These are phyloP conservation scores for Coelastrella sp. DNA, from an alignment of 139 green algal species.

Conservation along the genomic window DNA sequence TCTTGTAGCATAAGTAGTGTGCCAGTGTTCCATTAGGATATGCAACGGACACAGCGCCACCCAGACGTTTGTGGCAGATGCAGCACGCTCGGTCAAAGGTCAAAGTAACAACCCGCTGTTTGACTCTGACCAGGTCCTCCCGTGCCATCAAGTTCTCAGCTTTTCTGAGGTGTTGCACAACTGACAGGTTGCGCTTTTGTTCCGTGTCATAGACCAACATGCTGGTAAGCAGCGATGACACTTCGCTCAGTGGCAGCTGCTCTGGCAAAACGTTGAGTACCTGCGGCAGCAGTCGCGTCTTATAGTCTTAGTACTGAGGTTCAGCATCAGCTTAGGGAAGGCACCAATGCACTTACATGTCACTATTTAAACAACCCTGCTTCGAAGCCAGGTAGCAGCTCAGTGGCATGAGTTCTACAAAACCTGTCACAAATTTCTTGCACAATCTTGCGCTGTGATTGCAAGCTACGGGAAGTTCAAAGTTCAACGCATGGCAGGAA, in stretches of 20 bases:
- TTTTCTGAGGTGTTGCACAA: conserved; percentile 71
- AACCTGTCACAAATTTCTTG: too few relatives aligned
- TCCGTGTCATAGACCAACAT: conserved; percentile 68
- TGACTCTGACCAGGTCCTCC: conserved; percentile 64
- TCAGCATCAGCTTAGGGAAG: too few relatives aligned
- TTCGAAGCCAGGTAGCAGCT: too few relatives aligned
- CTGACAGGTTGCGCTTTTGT: conserved; percentile 64
- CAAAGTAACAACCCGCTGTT: conserved; percentile 70
- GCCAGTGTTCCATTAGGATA: conserved; percentile 76
- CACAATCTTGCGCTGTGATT: too few relatives aligned
- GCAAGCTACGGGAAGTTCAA: too few relatives aligned
- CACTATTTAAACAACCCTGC: too few relatives aligned
- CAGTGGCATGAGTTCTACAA: too few relatives aligned
- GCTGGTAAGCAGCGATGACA: conserved; percentile 78
- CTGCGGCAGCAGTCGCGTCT: neutral
- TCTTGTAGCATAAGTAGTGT: conserved; percentile 85
- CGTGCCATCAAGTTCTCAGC: conserved; percentile 72
- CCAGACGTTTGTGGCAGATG: conserved; percentile 90
- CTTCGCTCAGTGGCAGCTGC: conserved; percentile 58
- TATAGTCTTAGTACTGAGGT: too few relatives aligned
- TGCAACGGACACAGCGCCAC: conserved; percentile 78
- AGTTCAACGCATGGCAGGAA: too few relatives aligned
- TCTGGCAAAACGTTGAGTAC: conserved; percentile 74
- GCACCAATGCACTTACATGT: too few relatives aligned
- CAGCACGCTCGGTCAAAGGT: conserved; percentile 81